Conservation (phyloP, 1,284 basidiomycete genomes). For the Heterobasidion occidentale region DNA sequence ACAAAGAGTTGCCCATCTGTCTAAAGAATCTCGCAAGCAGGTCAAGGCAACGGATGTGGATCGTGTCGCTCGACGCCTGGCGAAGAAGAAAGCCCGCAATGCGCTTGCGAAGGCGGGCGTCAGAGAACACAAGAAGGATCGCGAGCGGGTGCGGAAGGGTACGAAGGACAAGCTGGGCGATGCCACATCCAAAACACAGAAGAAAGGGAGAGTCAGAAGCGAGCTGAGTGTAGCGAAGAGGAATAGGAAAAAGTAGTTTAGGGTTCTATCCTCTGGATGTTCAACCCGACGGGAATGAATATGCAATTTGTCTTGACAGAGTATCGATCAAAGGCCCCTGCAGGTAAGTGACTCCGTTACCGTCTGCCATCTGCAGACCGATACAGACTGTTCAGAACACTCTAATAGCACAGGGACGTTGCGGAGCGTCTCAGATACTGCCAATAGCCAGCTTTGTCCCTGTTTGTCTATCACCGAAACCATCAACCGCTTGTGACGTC, state of each 20-base stretch:
- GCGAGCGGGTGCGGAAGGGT: constrained; percentile 42
- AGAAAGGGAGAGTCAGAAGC: constrained; percentile 48
- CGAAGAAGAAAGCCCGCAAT: constrained; percentile 77
- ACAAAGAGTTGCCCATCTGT: constrained; percentile 62
- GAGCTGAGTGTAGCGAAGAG: constrained; percentile 46
- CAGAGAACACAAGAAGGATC: constrained; percentile 26
- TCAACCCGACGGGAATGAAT: too few species aligned
- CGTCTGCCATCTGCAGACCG: too few species aligned
- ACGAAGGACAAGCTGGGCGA: constrained; percentile 24
- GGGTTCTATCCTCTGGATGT: neutral
- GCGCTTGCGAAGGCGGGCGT: constrained; percentile 26
- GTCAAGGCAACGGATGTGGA: constrained; percentile 73
- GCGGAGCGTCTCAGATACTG: too few species aligned
- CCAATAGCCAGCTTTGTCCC: too few species aligned
- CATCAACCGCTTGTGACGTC: too few species aligned
- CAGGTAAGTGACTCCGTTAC: too few species aligned
- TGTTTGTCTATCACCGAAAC: too few species aligned
- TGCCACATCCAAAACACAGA: constrained; percentile 18
- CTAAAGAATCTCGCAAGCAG: constrained; percentile 82
- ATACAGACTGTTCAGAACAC: too few species aligned
- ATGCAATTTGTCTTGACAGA: too few species aligned
- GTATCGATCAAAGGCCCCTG: too few species aligned
- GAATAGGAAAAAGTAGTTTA: constrained; percentile 48
- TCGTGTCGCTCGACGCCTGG: constrained; percentile 73
- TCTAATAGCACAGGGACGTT: too few species aligned